phyloP scores from a whole-genome alignment of 2,329 filamentous ascomycete species.

The Alternaria conjuncta region DNA sequence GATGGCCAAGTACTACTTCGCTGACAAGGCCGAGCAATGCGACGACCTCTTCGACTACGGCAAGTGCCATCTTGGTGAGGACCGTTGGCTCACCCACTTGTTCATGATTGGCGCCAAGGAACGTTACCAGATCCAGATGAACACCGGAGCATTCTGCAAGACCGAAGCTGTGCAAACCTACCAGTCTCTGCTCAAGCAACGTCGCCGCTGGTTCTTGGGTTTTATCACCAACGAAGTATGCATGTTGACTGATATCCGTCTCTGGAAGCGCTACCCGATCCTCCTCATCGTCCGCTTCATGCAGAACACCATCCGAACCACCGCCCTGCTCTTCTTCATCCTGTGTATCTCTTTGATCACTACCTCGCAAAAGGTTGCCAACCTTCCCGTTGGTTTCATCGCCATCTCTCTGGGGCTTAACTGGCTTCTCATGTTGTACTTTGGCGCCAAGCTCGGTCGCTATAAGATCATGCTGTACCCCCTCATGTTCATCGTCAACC shows the following conservation, averaged over 20 bases:
- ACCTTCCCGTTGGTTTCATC: slow-evolving; percentile 92
- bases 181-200: slow-evolving; percentile 85
- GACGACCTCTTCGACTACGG: slow-evolving; percentile 96
- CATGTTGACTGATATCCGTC: slow-evolving; percentile 92
- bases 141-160: slow-evolving; percentile 97
- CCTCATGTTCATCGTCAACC: slow-evolving; percentile 92
- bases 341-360: slow-evolving; percentile 86
- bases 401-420: slow-evolving; percentile 90
- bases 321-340: slow-evolving; percentile 91
- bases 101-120: slow-evolving; percentile 98
- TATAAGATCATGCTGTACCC: slow-evolving; percentile 97
- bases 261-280: slow-evolving; percentile 91
- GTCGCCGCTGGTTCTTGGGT: slow-evolving; percentile 93
- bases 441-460: slow-evolving; percentile 82
- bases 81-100: slow-evolving; percentile 94
- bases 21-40: slow-evolving; percentile 93
- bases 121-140: slow-evolving; percentile 96
- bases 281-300: slow-evolving; percentile 87
- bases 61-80: slow-evolving; percentile 93
- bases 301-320: slow-evolving; percentile 96
- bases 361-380: slow-evolving; percentile 76
- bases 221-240: slow-evolving; percentile 98
- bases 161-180: slow-evolving; percentile 95
- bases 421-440: slow-evolving; percentile 95
- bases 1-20: slow-evolving; percentile 99